phyloP scores from a whole-genome alignment of 495 filamentous ascomycete genomes.

The Tetracladium marchalianum region DNA sequence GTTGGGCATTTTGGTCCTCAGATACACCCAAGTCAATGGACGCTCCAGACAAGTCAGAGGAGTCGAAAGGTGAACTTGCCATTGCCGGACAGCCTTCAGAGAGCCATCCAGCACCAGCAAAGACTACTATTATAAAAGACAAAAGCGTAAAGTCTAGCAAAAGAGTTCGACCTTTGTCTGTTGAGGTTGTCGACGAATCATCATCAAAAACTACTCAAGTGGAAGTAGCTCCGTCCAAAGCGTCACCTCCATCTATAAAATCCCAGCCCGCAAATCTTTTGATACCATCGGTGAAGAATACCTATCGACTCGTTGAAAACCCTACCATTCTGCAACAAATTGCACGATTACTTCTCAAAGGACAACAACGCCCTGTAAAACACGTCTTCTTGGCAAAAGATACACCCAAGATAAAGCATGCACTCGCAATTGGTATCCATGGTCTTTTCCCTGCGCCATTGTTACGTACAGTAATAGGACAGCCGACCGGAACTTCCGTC shows the following conservation, averaged over 20 bases:
- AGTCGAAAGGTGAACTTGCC: conserved; percentile 55
- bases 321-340: conserved; percentile 66
- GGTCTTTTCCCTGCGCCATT: conserved; percentile 84
- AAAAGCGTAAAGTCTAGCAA: conserved; percentile 21
- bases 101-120: conserved; percentile 49
- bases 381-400: conserved; percentile 67
- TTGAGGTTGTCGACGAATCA: conserved; percentile 21
- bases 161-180: conserved; percentile 23
- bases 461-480: conserved; percentile 78
- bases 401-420: conserved; percentile 63
- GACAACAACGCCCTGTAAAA: conserved; percentile 46
- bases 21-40: conserved; percentile 40
- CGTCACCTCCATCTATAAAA: conserved; percentile 19
- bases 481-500: conserved; percentile 90
- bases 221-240: conserved; percentile 19
- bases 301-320: conserved; percentile 55
- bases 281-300: conserved; percentile 56
- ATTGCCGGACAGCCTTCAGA: conserved; percentile 59
- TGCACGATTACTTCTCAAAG: conserved; percentile 52
- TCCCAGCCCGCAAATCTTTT: conserved; percentile 47
- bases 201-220: conserved; percentile 16
- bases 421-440: conserved; percentile 88
- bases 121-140: conserved; percentile 38
- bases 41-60: conserved; percentile 6
- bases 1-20: conserved; percentile 37